Conservation (phyloP, 1,284 basidiomycete genomes). For the Apiotrichum sp. region DNA sequence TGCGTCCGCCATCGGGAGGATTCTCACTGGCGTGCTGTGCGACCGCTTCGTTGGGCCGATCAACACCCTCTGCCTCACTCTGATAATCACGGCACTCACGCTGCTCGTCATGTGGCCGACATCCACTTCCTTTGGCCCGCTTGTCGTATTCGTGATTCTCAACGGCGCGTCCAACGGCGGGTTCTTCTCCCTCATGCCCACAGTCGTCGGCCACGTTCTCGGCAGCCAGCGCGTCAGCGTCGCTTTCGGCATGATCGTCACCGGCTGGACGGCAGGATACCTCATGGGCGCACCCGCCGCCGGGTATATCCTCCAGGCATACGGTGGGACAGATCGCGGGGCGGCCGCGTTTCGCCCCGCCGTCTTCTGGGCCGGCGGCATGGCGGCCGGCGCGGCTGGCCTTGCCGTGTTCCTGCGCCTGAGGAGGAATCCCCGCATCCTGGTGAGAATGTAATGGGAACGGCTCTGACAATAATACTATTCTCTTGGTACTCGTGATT, state of each 20-base stretch:
- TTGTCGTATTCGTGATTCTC: slow-evolving; percentile 26
- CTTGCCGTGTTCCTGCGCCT: slow-evolving; percentile 3
- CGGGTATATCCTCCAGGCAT: slow-evolving; percentile 24
- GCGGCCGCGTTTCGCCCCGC: slow-evolving; percentile 26
- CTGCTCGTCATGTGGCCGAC: slow-evolving; percentile 26
- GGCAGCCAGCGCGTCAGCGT: slow-evolving; percentile 18
- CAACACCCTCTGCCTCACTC: slow-evolving; percentile 9
- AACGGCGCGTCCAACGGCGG: slow-evolving; percentile 24
- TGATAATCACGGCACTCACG: slow-evolving; percentile 14
- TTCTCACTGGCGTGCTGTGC: slow-evolving; percentile 23
- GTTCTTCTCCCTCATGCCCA: slow-evolving; percentile 33
- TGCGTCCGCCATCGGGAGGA: slow-evolving; percentile 23
- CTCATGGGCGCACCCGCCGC: slow-evolving; percentile 29
- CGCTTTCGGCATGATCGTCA: slow-evolving; percentile 28
- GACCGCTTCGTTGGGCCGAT: slow-evolving; percentile 16
- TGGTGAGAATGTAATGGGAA: slow-evolving; percentile 11
- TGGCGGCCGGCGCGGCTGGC: slow-evolving; percentile 9
- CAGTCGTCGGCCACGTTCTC: slow-evolving; percentile 19
- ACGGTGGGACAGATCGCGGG: slow-evolving; percentile 19
- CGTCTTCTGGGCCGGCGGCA: slow-evolving; percentile 27
- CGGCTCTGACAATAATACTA: too few relatives aligned
- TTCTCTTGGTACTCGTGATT: too few relatives aligned
- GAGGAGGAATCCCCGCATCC: slow-evolving; percentile 2
- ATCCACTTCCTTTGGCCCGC: slow-evolving; percentile 16
- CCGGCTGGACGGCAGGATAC: slow-evolving; percentile 25